Conservation (phyloP, 164 flowering plant species). For the Kingdonia uniflora region DNA sequence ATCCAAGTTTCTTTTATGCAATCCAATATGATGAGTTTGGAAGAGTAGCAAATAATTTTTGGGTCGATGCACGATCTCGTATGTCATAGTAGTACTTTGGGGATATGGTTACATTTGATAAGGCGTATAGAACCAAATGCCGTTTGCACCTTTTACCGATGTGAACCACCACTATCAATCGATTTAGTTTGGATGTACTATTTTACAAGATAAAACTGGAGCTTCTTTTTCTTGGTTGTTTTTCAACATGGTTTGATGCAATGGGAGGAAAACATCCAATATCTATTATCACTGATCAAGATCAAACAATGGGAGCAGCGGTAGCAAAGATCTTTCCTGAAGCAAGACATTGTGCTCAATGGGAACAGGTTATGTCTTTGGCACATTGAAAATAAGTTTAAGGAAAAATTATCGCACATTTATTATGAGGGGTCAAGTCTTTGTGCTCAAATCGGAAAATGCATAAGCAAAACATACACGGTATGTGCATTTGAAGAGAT, state of each 20-base stretch:
- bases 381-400: too few species aligned
- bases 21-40: background rate
- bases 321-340: background rate
- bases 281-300: background rate
- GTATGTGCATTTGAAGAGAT: background rate
- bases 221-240: background rate
- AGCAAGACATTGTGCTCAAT: too few species aligned
- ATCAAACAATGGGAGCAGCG: background rate
- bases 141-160: background rate
- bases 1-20: background rate
- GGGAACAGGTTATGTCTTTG: background rate
- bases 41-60: background rate
- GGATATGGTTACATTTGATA: background rate
- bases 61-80: background rate
- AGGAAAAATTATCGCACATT: too few species aligned
- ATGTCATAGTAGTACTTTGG: background rate
- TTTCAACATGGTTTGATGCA: background rate
- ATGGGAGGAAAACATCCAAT: background rate
- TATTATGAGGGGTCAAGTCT: too few species aligned
- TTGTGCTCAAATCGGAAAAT: too few species aligned
- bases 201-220: background rate
- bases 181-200: background rate
- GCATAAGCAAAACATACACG: background rate
- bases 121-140: background rate
- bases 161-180: background rate